Conservation (phyloP, 331 rosid genomes). For the Phaseolus coccineus region DNA sequence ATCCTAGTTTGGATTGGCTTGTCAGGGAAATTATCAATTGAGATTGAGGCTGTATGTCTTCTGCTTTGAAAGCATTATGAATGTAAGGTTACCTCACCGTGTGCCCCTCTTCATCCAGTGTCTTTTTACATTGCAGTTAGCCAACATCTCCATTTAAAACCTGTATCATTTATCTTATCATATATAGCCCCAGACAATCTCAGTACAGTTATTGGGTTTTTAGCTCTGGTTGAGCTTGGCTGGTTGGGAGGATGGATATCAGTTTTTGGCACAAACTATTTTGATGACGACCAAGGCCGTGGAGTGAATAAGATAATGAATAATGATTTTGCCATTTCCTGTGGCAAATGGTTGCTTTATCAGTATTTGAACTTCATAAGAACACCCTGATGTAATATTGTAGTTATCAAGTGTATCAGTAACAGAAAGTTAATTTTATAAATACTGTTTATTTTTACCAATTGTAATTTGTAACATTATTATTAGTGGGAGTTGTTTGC, state of each 20-base stretch:
- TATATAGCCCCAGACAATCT: neutral
- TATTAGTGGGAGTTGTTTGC: neutral
- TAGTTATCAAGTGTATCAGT: slow-evolving; percentile 26
- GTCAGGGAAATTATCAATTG: slow-evolving; percentile 81
- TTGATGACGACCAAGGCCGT: slow-evolving; percentile 16
- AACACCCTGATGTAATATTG: slow-evolving; percentile 15
- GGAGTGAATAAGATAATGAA: slow-evolving; percentile 5
- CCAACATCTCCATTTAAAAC: slow-evolving; percentile 29
- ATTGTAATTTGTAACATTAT: slow-evolving; percentile 10
- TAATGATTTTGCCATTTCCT: slow-evolving; percentile 34
- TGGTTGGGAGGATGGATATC: slow-evolving; percentile 10
- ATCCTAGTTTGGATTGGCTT: slow-evolving; percentile 93
- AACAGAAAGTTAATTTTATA: slow-evolving; percentile 6
- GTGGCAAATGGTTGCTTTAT: slow-evolving; percentile 30
- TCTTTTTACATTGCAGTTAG: slow-evolving; percentile 31
- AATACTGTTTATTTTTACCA: neutral
- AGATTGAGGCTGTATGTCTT: slow-evolving; percentile 34
- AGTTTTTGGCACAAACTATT: slow-evolving; percentile 28
- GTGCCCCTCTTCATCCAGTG: slow-evolving; percentile 36
- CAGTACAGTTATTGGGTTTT: slow-evolving; percentile 9
- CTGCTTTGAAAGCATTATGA: slow-evolving; percentile 40
- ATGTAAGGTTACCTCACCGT: slow-evolving; percentile 42
- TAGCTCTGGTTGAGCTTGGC: slow-evolving; percentile 33
- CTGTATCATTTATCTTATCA: neutral
- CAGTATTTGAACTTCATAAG: slow-evolving; percentile 33